Conservation (phyloP, 306 rosid species). For the Pachyrhizus erosus region DNA sequence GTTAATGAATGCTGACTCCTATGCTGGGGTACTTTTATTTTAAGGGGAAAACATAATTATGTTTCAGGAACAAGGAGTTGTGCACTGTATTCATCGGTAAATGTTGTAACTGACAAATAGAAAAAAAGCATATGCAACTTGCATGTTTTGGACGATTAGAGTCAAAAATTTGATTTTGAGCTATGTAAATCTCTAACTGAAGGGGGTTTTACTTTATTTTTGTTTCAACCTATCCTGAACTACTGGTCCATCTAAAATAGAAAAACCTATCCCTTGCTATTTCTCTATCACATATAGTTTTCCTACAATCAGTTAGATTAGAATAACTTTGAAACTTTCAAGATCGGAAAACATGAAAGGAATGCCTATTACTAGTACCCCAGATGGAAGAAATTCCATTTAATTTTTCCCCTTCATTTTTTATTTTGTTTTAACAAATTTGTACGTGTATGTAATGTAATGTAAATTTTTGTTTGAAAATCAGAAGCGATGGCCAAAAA, state of each 20-base stretch:
- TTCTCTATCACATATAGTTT: neutral
- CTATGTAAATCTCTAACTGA: neutral
- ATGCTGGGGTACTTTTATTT: constrained; percentile 1
- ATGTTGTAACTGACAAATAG: neutral
- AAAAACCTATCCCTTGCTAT: neutral
- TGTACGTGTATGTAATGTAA: neutral
- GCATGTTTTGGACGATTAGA: neutral
- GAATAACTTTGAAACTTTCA: neutral
- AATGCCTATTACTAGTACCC: neutral
- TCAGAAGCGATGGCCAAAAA: constrained; percentile 73
- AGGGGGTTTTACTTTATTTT: neutral
- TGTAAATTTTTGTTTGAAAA: constrained; percentile 18
- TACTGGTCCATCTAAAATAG: constrained; percentile 1
- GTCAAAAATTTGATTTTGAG: neutral
- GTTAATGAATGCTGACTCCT: constrained; percentile 16
- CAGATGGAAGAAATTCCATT: neutral
- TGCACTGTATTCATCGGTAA: constrained; percentile 11
- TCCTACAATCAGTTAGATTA: neutral
- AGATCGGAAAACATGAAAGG: constrained; percentile 2
- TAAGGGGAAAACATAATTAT: constrained; percentile 15
- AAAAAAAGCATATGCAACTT: constrained; percentile 13
- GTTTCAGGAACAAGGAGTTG: constrained; percentile 12
- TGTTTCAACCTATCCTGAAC: neutral
- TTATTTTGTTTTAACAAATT: neutral
- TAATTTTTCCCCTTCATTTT: neutral